Evolutionary conservation across 2,329 filamentous ascomycete genomes (phyloP).

Genomic region (Penicillium digitatum): DNA sequence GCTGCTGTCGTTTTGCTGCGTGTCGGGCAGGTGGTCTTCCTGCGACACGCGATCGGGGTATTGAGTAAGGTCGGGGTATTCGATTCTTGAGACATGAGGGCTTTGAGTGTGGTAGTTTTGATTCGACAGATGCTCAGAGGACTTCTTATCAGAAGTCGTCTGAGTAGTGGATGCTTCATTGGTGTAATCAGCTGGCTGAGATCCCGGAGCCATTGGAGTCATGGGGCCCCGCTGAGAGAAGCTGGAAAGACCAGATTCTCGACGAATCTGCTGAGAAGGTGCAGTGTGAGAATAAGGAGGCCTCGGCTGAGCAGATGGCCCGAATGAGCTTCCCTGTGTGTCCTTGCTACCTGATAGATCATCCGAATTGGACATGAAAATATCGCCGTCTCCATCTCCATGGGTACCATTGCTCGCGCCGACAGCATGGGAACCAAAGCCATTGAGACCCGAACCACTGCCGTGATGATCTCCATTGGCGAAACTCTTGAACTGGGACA

Average conservation of each 20-base stretch:
- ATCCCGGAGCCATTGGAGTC: conserved; percentile 57
- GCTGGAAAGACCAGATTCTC: conserved; percentile 45
- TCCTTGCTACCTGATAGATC: conserved; percentile 40
- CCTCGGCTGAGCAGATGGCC: conserved; percentile 49
- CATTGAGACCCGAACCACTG: conserved; percentile 40
- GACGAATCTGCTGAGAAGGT: conserved; percentile 44
- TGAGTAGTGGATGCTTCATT: conserved; percentile 91
- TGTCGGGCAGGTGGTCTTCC: conserved; percentile 61
- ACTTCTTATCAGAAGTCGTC: conserved; percentile 76
- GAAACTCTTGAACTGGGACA: conserved; percentile 47
- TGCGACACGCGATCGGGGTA: conserved; percentile 50
- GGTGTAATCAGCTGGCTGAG: conserved; percentile 59
- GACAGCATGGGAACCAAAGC: conserved; percentile 29
- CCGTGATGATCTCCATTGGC: conserved; percentile 54
- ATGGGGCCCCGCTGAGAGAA: conserved; percentile 51
- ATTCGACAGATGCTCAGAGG: conserved; percentile 68
- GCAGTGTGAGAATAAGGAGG: conserved; percentile 46
- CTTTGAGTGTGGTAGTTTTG: conserved; percentile 66
- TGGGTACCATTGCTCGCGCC: conserved; percentile 57
- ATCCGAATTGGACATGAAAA: conserved; percentile 57
- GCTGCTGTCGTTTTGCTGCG: conserved; percentile 51
- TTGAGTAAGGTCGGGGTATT: conserved; percentile 53
- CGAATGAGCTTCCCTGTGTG: conserved; percentile 48
- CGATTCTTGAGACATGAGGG: conserved; percentile 43
- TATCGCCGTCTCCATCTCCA: conserved; percentile 52